phyloP scores from a whole-genome alignment of 495 filamentous ascomycete genomes.

The Geoglossum glabrum region DNA sequence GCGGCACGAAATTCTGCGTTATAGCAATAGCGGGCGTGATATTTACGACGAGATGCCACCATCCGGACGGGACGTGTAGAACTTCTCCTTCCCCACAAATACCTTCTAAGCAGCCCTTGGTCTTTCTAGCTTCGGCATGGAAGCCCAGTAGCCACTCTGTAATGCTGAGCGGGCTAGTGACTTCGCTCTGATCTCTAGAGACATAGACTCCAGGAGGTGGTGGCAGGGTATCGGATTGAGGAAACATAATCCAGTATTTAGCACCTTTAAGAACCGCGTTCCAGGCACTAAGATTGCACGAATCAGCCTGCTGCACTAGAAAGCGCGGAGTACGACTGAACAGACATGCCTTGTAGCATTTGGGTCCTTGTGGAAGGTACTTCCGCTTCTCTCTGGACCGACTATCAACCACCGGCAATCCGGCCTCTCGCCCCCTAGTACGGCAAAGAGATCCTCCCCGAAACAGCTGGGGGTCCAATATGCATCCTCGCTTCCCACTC shows the following conservation, averaged over 20 bases:
- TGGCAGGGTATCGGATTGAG: constrained; percentile 36
- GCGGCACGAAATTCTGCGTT: constrained; percentile 90
- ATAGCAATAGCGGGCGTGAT: constrained; percentile 65
- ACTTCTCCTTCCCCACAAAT: constrained; percentile 78
- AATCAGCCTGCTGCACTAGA: neutral
- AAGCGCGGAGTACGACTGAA: neutral
- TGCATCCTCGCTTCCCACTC: constrained; percentile 25
- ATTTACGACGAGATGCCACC: constrained; percentile 96
- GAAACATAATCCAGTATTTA: constrained; percentile 99
- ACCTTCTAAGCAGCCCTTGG: constrained; percentile 67
- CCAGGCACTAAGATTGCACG: constrained; percentile 45
- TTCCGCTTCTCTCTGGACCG: constrained; percentile 74
- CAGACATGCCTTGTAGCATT: constrained; percentile 29
- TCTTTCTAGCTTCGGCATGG: constrained; percentile 64
- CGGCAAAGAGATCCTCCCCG: constrained; percentile 68
- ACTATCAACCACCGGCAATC: constrained; percentile 89
- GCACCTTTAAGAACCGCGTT: constrained; percentile 81
- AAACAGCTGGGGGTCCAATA: constrained; percentile 84
- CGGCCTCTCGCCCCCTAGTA: constrained; percentile 61
- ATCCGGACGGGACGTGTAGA: constrained; percentile 78
- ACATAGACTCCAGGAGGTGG: constrained; percentile 80
- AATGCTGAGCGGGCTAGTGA: constrained; percentile 85
- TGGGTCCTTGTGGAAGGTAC: constrained; percentile 84
- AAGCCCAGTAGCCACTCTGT: constrained; percentile 89
- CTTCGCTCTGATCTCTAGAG: constrained; percentile 79